Evolutionary conservation across 257 asterid species (phyloP), one percentile per base, ranked within the genome.

Genomic region (Linderniella brevidens): DNA sequence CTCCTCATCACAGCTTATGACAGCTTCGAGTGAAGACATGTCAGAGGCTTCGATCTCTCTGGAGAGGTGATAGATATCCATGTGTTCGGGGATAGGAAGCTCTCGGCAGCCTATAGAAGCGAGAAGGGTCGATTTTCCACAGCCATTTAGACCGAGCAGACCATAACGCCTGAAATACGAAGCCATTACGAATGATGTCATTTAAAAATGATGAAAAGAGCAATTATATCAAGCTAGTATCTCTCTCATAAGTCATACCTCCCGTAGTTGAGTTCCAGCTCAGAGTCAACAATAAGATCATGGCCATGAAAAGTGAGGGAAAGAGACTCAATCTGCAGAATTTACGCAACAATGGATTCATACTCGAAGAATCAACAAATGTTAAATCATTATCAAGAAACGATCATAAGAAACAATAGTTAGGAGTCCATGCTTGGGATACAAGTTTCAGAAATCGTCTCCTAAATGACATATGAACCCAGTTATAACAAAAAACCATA

Each of bases 21-120:
- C 99, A 48, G 99, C 99, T 75, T 90, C 60, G 37, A 90, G 96
- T 25, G 99, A 69, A 53, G 99, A 58, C 94, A 85, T 73, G 61
- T 90, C 99, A 64, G 96, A 85, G 45, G 99, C 94, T 73, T 85
- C 96, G 56, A 90, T 85, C 75, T 90, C 99, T 13, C 96, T 65
- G 2, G 75, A 47, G 32, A 90, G 93, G 61, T 85, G 99, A 71
- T 59, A 76, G 62, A 85, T 85, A 75, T 90, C 99, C 99, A 90
- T 85, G 66, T 90, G 96, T 0, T 85, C 99, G 8, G 99, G 99
- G 43, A 90, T 85, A 9, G 96, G 94, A 49, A 90, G 92, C 74
- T 90, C 99, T 4, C 99, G 79, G 51, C 63, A 49, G 44, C 99
- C 99, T 51, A 90, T 77, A 0, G 99, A 52, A 49, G 94, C n/a